phyloP scores from a whole-genome alignment of 768 basidiomycete species.

The Boletus rubescentipes region DNA sequence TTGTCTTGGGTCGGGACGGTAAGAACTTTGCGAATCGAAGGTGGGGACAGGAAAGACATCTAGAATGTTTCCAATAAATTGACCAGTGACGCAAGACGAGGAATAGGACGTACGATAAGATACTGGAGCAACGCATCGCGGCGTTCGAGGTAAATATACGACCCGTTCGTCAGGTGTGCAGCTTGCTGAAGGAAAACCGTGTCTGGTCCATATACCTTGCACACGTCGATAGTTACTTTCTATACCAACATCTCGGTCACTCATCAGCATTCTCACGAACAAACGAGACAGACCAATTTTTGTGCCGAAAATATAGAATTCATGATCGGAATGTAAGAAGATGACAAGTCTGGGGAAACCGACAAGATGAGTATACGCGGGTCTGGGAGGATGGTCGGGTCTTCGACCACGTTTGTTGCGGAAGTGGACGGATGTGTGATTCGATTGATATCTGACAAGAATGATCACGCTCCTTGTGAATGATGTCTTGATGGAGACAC shows the following conservation, averaged over 20 bases:
- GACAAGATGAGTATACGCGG: constrained; percentile 77
- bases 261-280: neutral
- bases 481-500: constrained; percentile 11
- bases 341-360: constrained; percentile 85
- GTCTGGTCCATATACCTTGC: constrained; percentile 86
- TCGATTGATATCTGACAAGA: constrained; percentile 65
- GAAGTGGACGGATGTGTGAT: constrained; percentile 39
- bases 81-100: neutral
- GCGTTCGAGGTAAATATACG: constrained; percentile 82
- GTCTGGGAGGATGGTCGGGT: constrained; percentile 38
- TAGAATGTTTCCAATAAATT: constrained; percentile 31
- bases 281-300: constrained; percentile 66
- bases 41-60: constrained; percentile 82
- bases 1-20: constrained; percentile 91
- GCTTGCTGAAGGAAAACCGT: constrained; percentile 98
- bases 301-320: constrained; percentile 99
- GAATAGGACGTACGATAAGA: constrained; percentile 56
- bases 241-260: constrained; percentile 37
- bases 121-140: constrained; percentile 91
- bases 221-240: constrained; percentile 97
- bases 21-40: constrained; percentile 70
- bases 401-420: constrained; percentile 28
- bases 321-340: constrained; percentile 98
- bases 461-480: constrained; percentile 17
- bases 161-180: constrained; percentile 90